Conservation (phyloP, 768 basidiomycete genomes). For the Macrocybe gigantea region DNA sequence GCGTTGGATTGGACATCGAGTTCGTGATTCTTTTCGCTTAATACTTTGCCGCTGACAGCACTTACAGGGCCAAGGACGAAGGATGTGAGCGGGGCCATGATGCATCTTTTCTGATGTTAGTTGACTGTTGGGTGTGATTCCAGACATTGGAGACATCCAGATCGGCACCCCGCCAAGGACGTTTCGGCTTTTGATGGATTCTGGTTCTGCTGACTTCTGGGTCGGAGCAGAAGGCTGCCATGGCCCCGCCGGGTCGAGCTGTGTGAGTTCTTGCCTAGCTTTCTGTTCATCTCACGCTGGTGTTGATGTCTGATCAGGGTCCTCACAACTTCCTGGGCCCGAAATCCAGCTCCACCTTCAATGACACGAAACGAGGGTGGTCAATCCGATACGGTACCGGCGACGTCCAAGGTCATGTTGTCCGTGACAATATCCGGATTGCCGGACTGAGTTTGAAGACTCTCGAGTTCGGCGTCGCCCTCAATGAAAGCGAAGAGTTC, state of each 20-base stretch:
- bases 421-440: conserved; percentile 51
- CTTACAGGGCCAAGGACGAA: conserved; percentile 40
- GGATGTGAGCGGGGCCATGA: conserved; percentile 28
- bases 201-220: conserved; percentile 61
- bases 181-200: conserved; percentile 53
- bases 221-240: conserved; percentile 42
- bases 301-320: conserved; percentile 17
- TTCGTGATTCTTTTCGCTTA: conserved; percentile 19
- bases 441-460: conserved; percentile 46
- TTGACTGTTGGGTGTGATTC: conserved; percentile 1
- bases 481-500: conserved; percentile 38
- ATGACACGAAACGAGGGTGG: conserved; percentile 40
- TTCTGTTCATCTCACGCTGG: background rate
- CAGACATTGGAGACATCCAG: conserved; percentile 24
- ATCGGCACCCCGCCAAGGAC: conserved; percentile 42
- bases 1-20: conserved; percentile 55
- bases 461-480: conserved; percentile 61
- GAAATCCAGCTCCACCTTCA: conserved; percentile 51
- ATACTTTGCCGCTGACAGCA: background rate
- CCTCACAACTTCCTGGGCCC: conserved; percentile 46
- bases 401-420: conserved; percentile 48
- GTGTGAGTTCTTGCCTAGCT: conserved; percentile 6
- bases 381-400: conserved; percentile 50
- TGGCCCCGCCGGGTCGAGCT: conserved; percentile 17
- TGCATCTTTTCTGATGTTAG: background rate